Evolutionary conservation across 1,139 yeast genomes (phyloP).

Genomic region (Spencermartinsiella ligniputridi): DNA sequence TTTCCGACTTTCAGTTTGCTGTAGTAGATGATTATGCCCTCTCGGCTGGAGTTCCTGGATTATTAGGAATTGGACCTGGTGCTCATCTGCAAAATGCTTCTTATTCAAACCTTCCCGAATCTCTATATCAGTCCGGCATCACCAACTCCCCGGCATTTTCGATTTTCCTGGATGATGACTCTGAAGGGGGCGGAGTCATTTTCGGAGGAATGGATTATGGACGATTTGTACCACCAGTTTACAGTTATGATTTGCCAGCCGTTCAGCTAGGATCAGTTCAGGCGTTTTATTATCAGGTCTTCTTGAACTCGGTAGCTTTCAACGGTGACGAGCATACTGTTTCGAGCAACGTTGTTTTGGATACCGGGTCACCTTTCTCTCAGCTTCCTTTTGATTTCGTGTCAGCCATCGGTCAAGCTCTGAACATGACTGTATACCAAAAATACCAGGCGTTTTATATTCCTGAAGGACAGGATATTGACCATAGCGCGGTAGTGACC

Average conservation of each 20-base stretch:
- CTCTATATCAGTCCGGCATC: conserved; percentile 49
- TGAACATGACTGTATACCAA: conserved; percentile 22
- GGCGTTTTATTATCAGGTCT: conserved; percentile 24
- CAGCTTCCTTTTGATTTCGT: conserved; percentile 32
- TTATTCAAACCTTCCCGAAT: conserved; percentile 59
- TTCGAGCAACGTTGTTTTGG: conserved; percentile 44
- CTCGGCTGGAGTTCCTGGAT: conserved; percentile 34
- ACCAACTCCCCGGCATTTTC: conserved; percentile 56
- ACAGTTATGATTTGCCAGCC: conserved; percentile 22
- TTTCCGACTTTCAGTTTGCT: conserved; percentile 50
- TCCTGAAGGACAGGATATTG: conserved; percentile 14
- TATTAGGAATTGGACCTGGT: conserved; percentile 33
- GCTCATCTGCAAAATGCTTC: conserved; percentile 22
- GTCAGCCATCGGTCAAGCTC: conserved; percentile 24
- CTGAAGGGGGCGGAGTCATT: conserved; percentile 36
- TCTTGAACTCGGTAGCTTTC: conserved; percentile 21
- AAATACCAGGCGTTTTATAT: conserved; percentile 29
- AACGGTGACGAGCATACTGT: conserved; percentile 22
- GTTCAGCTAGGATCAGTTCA: conserved; percentile 8
- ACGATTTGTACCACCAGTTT: conserved; percentile 35
- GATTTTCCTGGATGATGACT: conserved; percentile 32
- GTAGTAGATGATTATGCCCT: conserved; percentile 26
- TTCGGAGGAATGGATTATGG: conserved; percentile 40
- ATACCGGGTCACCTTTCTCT: conserved; percentile 42
- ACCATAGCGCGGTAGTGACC: conserved; percentile 16